Percentiles rank a stretch among this genome's conserved stretches.
Conservation (phyloP, 108 stramenopile genomes). For the Thalassiosira profunda region DNA sequence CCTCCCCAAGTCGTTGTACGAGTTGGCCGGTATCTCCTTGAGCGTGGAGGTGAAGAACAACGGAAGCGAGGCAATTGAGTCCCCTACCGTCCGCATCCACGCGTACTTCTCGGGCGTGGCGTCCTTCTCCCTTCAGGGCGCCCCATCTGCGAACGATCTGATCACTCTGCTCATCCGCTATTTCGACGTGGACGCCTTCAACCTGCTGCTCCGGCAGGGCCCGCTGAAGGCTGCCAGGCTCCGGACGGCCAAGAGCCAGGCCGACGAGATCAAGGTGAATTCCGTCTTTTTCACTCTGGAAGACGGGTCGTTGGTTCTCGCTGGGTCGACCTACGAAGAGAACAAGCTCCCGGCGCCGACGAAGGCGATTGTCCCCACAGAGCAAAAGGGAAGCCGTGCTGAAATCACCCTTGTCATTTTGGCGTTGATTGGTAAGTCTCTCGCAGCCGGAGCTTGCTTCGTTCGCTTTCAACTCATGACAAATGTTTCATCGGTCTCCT, state of each 20-base stretch:
- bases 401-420: no score
- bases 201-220: constrained; percentile 4
- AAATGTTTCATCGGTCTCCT: no score
- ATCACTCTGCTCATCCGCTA: constrained; percentile 17
- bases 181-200: constrained; percentile 34
- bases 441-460: no score
- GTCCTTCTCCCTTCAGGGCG: constrained; percentile 18
- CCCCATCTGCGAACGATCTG: constrained; percentile 19
- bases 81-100: constrained; percentile 19
- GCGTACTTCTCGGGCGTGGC: constrained; percentile 27
- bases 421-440: no score
- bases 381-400: no score
- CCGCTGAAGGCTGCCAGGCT: constrained; percentile 7
- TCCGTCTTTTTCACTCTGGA: constrained; percentile 28
- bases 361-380: no score
- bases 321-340: no score
- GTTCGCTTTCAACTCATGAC: no score
- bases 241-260: background rate
- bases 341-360: no score
- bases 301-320: constrained; percentile 17
- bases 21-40: constrained; percentile 24
- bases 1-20: constrained; percentile 18
- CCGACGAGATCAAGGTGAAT: constrained; percentile 22
- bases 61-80: background rate
- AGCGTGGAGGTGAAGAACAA: background rate